Percentiles rank a stretch among this genome's conserved stretches.
Conservation (phyloP, 2,329 filamentous ascomycete genomes). For the Chaetomium sp. region DNA sequence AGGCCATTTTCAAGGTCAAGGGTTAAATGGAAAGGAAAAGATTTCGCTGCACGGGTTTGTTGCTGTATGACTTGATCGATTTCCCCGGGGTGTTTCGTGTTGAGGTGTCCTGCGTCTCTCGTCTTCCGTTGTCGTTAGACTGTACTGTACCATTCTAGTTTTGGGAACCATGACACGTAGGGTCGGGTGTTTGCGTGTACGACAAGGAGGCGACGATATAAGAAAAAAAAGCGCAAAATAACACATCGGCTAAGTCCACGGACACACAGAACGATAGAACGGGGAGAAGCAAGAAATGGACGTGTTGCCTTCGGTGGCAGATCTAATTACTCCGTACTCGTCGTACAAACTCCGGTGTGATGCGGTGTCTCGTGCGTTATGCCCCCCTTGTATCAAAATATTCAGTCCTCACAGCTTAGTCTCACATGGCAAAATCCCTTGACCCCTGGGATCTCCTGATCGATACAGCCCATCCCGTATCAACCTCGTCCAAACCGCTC, state of each 20-base stretch:
- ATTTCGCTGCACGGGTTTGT: constrained; percentile 6
- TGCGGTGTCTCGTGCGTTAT: no score
- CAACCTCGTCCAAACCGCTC: constrained; percentile 25
- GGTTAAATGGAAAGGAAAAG: constrained; percentile 38
- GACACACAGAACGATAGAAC: constrained; percentile 4
- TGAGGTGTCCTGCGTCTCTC: constrained; percentile 1
- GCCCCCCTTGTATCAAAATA: neutral
- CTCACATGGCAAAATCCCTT: neutral
- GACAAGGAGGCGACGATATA: no score
- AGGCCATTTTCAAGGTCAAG: constrained; percentile 80
- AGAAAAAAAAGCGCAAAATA: constrained; percentile 1
- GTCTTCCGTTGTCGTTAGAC: constrained; percentile 2
- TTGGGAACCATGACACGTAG: neutral
- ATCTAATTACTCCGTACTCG: neutral
- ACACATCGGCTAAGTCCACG: neutral
- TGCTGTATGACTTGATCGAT: constrained; percentile 4
- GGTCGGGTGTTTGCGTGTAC: constrained; percentile 2
- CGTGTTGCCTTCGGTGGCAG: neutral
- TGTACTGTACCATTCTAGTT: neutral
- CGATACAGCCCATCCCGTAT: neutral
- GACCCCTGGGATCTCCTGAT: neutral
- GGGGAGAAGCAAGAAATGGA: neutral
- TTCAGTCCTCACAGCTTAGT: neutral
- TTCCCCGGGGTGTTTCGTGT: neutral
- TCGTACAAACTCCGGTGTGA: no score